Base-by-base conservation (phyloP, 2,329 filamentous ascomycete species). In the Claviceps monticola region DNA sequence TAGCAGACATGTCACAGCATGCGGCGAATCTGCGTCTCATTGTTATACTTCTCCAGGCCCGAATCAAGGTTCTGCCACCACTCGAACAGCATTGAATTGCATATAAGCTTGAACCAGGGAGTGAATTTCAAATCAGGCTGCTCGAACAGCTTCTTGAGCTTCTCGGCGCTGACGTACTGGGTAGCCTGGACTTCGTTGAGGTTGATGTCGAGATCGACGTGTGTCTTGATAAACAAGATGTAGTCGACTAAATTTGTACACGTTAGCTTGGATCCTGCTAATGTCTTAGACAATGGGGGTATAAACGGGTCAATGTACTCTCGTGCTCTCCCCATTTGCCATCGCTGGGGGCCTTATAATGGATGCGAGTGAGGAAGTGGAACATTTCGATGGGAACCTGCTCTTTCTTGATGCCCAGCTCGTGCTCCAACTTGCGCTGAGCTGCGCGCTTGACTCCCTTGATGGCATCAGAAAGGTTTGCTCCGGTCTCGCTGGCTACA, bases 261-360 rank as follows among this genome's bases (percentile, higher is more conserved):
- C 19, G 26, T 49, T 17, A 49, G 48, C 48, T 42, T 4, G 3
- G 36, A 6, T 16, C 14, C 19, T 39, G 8, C 8, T 6, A 8
- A n/a, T 17, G 23, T 1, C 19, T 26, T 44, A n/a, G 6, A 34
- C 21, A 2, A 16, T 14, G 3, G 2, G 9, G 19, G 21, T 23
- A 17, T 7, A 16, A 41, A 37, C 29, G 38, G 38, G 9, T 13
- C 36, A 14, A 74, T 86, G 71, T 74, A 95, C 89, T 90, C 74
- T 98, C 93, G 66, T 98, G 93, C 73, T 98, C 93, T 60, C 93
- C 93, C 93, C 93, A 98, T 73, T 95, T 91, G 52, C 93, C 93
- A 63, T 97, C 86, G 66, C 90, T 95, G 4, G 93, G 88, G 17
- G 93, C 93, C 73, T 93, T 93, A 75, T 98, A 98, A 73, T 98